Base-by-base conservation (phyloP, 768 basidiomycete genomes). In the Lactarius pseudohatsudake region DNA sequence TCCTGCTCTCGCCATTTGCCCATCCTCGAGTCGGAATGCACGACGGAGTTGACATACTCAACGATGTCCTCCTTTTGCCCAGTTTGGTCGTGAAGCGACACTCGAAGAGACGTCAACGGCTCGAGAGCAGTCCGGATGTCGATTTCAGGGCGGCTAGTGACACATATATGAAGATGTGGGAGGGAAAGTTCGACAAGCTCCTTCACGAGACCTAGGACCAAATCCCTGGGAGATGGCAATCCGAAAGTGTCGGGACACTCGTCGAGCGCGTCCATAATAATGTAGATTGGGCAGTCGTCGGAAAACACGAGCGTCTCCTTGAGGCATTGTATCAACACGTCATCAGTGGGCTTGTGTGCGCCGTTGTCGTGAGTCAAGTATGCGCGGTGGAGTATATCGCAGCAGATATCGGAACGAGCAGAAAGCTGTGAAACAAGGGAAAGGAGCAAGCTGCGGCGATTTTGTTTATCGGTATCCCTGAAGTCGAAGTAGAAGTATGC, bases 221-320 rank as follows among this genome's bases (percentile, higher is more conserved):
- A 22, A 8, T 40, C n/a, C 20, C 57, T 8, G 1, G 34, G 57
- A 4, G 57, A 58, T 26, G 57, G 34, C 20, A 40, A 26, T 5
- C 57, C 57, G 2, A 36, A 34, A 26, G 20, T 58, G 57, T 58
- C 13, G 8, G 36, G 57, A 58, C 57, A 58, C 22, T 58, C 57
- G 36, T 58, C 57, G 8, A 58, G 22, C n/a, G 57, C 57, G 22
- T 58, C 57, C 22, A 58, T 0, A 6, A 58, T 40, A 22, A 58
- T 26, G 57, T 58, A 38, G 34, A 26, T 34, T 26, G 55, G 20
- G 30, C 26, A 7, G 50, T 53, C 50, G 7, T 26, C 2, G 22
- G 26, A 26, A 13, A 26, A 26, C 6, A 22, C 13, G 50, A 53
- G 26, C 1, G 50, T 15, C 50, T 53, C 50, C 26, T 53, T 53